Evolutionary conservation across 2,329 filamentous ascomycete species (phyloP).

Genomic region (Aspergillus sp.): DNA sequence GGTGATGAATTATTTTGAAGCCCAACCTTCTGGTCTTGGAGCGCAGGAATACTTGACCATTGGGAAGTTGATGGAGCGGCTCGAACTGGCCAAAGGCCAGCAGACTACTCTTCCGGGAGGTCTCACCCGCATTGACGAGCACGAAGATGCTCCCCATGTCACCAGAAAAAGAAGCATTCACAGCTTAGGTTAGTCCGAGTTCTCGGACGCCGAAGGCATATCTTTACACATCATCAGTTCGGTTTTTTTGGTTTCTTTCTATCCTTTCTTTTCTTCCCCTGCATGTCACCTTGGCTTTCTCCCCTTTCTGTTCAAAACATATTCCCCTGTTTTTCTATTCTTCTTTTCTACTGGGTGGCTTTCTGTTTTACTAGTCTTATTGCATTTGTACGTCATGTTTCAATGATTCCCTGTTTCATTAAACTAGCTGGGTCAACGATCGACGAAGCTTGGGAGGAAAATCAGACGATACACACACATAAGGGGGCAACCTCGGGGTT

Average conservation of each 20-base stretch:
- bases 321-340: constrained; percentile 18
- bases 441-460: constrained; percentile 9
- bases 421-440: constrained; percentile 6
- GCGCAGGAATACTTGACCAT: constrained; percentile 79
- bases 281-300: constrained; percentile 7
- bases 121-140: constrained; percentile 45
- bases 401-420: constrained; percentile 17
- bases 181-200: constrained; percentile 32
- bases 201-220: not conserved
- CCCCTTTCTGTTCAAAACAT: constrained; percentile 9
- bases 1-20: constrained; percentile 77
- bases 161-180: constrained; percentile 50
- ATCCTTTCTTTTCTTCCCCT: constrained; percentile 1
- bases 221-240: not conserved
- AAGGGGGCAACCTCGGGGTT: constrained; percentile 21
- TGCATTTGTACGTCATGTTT: constrained; percentile 13
- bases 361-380: constrained; percentile 13
- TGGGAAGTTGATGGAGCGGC: constrained; percentile 80
- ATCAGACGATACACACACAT: constrained; percentile 14
- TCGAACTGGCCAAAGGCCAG: constrained; percentile 64
- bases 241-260: not conserved
- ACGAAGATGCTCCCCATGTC: constrained; percentile 40
- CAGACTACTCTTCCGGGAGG: constrained; percentile 42
- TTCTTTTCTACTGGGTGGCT: constrained; percentile 11
- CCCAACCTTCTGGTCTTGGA: constrained; percentile 66